Conservation (phyloP, 1,284 basidiomycete species). For the Schizophyllum commune region DNA sequence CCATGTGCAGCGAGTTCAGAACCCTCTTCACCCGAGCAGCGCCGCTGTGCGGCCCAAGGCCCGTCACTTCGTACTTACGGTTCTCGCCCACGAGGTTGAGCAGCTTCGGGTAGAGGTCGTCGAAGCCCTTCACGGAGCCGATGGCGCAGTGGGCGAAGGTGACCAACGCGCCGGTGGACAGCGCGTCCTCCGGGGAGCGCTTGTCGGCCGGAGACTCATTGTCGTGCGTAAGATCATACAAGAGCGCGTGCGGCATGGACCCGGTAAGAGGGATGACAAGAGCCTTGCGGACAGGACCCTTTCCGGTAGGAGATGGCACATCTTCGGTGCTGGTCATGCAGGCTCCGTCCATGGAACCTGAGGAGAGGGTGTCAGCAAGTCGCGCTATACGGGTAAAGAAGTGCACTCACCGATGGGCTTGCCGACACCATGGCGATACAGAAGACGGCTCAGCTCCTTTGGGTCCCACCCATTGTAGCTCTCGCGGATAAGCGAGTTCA, state of each 20-base stretch:
- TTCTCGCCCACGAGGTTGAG: constrained; percentile 82
- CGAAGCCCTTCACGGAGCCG: constrained; percentile 92
- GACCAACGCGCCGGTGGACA: constrained; percentile 85
- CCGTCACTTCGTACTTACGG: constrained; percentile 63
- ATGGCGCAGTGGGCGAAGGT: constrained; percentile 82
- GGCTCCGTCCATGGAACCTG: constrained; percentile 86
- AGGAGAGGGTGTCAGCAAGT: neutral
- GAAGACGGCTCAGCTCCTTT: constrained; percentile 78
- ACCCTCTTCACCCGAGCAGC: constrained; percentile 80
- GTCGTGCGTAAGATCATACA: constrained; percentile 94
- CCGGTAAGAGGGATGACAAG: constrained; percentile 76
- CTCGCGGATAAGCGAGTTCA: constrained; percentile 90
- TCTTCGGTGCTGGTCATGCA: constrained; percentile 75
- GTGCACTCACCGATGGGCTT: constrained; percentile 73
- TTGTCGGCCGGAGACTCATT: constrained; percentile 88
- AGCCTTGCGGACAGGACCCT: constrained; percentile 68
- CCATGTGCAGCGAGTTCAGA: constrained; percentile 79
- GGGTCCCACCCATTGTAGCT: constrained; percentile 85
- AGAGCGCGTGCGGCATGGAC: constrained; percentile 80
- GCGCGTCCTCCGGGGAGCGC: constrained; percentile 85
- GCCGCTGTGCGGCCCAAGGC: constrained; percentile 48
- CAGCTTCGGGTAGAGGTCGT: constrained; percentile 91
- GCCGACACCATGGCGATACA: constrained; percentile 83
- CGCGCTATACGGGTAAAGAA: neutral
- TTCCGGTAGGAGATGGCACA: constrained; percentile 69